These are phyloP conservation scores for Sarcomyxa edulis DNA, from an alignment of 768 basidiomycete species.

Conservation along the genomic window DNA sequence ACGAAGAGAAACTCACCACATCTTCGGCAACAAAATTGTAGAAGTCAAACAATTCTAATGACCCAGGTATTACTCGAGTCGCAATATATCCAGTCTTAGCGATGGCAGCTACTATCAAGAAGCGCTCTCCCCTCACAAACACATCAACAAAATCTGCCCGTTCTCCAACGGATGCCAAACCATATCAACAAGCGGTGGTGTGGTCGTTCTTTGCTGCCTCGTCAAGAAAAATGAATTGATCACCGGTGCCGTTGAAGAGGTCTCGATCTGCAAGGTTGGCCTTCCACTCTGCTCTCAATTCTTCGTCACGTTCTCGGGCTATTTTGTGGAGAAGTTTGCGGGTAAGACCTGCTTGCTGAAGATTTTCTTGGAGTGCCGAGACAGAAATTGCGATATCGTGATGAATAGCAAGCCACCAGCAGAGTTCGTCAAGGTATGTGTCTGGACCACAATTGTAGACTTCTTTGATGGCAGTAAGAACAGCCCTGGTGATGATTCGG, in stretches of 20 bases:
- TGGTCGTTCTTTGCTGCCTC: constrained; percentile 22
- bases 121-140: constrained; percentile 23
- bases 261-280: background rate
- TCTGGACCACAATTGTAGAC: constrained; percentile 7
- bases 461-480: constrained; percentile 5
- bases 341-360: constrained; percentile 12
- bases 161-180: constrained; percentile 11
- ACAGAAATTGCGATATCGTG: constrained; percentile 12
- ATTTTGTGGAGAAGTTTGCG: constrained; percentile 13
- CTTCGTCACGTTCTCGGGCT: constrained; percentile 11
- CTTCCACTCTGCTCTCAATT: background rate
- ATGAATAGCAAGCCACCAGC: constrained; percentile 7
- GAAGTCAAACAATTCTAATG: constrained; percentile 25
- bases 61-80: constrained; percentile 23
- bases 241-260: background rate
- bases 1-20: constrained; percentile 20
- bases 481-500: constrained; percentile 8
- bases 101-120: constrained; percentile 27
- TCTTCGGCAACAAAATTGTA: constrained; percentile 30
- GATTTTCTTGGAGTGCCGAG: constrained; percentile 9
- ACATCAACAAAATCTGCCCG: constrained; percentile 13
- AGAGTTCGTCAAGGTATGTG: constrained; percentile 10
- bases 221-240: constrained; percentile 14
- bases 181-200: constrained; percentile 16
- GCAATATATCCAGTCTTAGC: constrained; percentile 29